Evolutionary conservation across 2,329 filamentous ascomycete species (phyloP).

Genomic region (Anisogramma anomala): DNA sequence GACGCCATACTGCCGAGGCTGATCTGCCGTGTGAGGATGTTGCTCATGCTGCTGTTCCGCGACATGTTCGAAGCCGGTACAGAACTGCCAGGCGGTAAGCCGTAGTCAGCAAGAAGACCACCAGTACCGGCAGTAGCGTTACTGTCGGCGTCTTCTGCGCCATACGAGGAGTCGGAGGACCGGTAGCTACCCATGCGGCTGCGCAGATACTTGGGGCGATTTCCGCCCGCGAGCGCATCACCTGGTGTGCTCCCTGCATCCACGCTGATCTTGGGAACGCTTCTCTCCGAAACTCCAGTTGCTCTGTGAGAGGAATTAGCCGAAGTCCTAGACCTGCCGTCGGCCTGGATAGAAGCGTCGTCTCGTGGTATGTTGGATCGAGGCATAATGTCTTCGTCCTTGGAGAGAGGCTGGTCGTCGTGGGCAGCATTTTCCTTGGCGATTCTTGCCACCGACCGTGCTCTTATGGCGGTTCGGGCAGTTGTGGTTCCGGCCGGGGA

Average conservation of each 20-base stretch:
- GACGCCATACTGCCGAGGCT: conserved; percentile 87
- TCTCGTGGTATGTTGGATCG: conserved; percentile 8
- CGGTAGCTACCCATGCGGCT: conserved; percentile 46
- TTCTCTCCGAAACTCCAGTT: conserved; percentile 25
- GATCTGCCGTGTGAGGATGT: conserved; percentile 58
- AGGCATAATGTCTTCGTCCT: conserved; percentile 18
- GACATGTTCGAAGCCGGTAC: conserved; percentile 43
- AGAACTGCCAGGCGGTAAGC: conserved; percentile 70
- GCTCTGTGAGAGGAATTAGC: conserved; percentile 22
- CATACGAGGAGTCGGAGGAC: conserved; percentile 49
- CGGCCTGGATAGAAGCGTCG: conserved; percentile 24
- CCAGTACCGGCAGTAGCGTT: conserved; percentile 49
- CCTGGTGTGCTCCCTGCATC: conserved; percentile 39
- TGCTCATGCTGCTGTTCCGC: conserved; percentile 34
- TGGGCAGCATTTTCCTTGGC: conserved; percentile 14
- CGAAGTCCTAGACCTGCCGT: conserved; percentile 18
- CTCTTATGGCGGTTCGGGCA: conserved; percentile 41
- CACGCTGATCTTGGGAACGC: conserved; percentile 20
- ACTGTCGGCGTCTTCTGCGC: conserved; percentile 54
- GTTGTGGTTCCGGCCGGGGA: conserved; percentile 46
- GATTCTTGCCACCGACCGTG: conserved; percentile 33
- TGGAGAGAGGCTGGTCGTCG: conserved; percentile 12
- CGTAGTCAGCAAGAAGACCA: conserved; percentile 59
- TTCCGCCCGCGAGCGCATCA: conserved; percentile 33
- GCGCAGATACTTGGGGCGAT: conserved; percentile 44